Evolutionary conservation across 2,329 filamentous ascomycete genomes (phyloP).

Genomic region (Pseudocercospora vitis): DNA sequence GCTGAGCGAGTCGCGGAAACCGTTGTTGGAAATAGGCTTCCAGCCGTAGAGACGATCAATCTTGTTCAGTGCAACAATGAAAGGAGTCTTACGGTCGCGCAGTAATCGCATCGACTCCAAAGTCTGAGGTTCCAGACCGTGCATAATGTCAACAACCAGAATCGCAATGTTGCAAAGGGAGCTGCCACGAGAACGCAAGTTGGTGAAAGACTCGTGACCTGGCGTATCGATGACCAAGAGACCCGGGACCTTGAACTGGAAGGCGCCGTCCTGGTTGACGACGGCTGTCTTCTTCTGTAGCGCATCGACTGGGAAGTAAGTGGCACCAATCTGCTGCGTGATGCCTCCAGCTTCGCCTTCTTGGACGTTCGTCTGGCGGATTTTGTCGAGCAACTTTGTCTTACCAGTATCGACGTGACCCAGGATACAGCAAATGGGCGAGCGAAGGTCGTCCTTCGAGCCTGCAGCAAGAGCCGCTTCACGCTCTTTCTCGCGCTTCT

Average conservation of each 20-base stretch:
- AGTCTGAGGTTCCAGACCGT: conserved; percentile 95
- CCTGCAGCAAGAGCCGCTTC: conserved; percentile 88
- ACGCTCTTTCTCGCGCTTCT: conserved; percentile 83
- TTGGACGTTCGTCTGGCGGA: conserved; percentile 97
- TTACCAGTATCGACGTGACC: conserved; percentile 99
- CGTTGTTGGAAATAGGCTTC: conserved; percentile 99
- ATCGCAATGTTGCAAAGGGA: conserved; percentile 99
- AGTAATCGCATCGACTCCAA: conserved; percentile 95
- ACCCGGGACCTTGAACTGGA: conserved; percentile 97
- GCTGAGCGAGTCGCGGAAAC: conserved; percentile 87
- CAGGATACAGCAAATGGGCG: conserved; percentile 98
- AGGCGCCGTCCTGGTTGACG: conserved; percentile 83
- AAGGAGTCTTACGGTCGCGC: conserved; percentile 90
- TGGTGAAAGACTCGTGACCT: conserved; percentile 99
- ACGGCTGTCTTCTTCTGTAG: conserved; percentile 89
- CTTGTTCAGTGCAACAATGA: conserved; percentile 99
- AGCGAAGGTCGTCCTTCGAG: conserved; percentile 91
- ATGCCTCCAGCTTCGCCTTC: conserved; percentile 99
- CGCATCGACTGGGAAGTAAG: conserved; percentile 95
- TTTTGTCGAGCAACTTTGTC: conserved; percentile 98
- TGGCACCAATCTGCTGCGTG: conserved; percentile 98
- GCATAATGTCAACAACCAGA: conserved; percentile 98
- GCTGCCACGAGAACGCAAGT: conserved; percentile 92
- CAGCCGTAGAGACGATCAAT: conserved; percentile 99
- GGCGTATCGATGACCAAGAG: conserved; percentile 96